These are phyloP conservation scores for Ceriops zippeliana DNA, from an alignment of 345 rosid species.

Conservation along the genomic window DNA sequence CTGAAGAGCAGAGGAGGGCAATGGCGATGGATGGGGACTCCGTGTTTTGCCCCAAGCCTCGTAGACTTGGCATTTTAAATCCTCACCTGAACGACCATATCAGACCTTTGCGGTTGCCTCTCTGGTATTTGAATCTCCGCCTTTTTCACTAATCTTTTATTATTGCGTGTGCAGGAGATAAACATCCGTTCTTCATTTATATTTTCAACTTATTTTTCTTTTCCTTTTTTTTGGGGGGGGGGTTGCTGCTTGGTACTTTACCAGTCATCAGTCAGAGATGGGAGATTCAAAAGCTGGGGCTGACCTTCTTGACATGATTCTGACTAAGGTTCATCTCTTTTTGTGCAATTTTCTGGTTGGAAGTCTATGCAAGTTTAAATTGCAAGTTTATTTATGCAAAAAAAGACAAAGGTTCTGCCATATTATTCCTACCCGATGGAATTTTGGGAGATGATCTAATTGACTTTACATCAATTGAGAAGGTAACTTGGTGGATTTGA, in stretches of 20 bases:
- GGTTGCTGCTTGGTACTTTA: background rate
- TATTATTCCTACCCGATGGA: too few relatives aligned
- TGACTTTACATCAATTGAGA: too few relatives aligned
- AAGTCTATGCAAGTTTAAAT: background rate
- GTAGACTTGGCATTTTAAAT: conserved; percentile 36
- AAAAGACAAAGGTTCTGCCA: too few relatives aligned
- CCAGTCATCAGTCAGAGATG: conserved; percentile 38
- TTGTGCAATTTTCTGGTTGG: background rate
- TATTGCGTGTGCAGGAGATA: background rate
- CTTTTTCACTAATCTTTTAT: background rate
- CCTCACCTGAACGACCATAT: conserved; percentile 24
- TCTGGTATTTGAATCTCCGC: conserved; percentile 14
- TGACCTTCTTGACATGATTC: conserved; percentile 67
- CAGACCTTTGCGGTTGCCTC: conserved; percentile 27
- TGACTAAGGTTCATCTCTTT: conserved; percentile 39
- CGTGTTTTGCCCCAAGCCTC: conserved; percentile 61
- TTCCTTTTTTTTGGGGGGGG: too few relatives aligned
- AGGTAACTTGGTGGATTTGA: too few relatives aligned
- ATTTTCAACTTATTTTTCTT: background rate
- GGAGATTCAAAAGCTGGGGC: conserved; percentile 52
- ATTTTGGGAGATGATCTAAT: too few relatives aligned
- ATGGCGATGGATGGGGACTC: conserved; percentile 29
- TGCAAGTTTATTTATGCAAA: too few relatives aligned
- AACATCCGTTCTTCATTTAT: background rate
- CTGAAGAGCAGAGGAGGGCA: conserved; percentile 34